These are phyloP conservation scores for Metschnikowia santaceciliae DNA, from an alignment of 805 yeast genomes.

Conservation along the genomic window DNA sequence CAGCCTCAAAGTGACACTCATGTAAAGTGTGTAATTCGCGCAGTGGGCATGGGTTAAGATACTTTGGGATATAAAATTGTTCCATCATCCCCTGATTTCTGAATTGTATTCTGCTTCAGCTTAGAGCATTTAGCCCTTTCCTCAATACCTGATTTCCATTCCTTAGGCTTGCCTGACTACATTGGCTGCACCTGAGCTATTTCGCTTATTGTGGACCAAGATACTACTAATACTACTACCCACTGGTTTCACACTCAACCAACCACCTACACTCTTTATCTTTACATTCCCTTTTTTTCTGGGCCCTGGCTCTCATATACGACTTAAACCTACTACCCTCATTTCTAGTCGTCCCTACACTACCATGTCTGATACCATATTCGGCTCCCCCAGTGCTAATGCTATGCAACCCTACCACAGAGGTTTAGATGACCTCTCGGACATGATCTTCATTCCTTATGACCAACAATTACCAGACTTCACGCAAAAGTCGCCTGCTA, in stretches of 20 bases:
- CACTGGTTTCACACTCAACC: background rate
- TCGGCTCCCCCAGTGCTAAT: background rate
- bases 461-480: background rate
- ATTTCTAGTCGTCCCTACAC: background rate
- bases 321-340: background rate
- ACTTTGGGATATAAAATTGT: background rate
- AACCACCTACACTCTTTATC: background rate
- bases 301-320: background rate
- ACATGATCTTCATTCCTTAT: background rate
- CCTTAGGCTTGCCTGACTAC: background rate
- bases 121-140: background rate
- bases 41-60: background rate
- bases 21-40: background rate
- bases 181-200: background rate
- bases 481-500: background rate
- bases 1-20: conserved; percentile 3
- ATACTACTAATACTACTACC: background rate
- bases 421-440: background rate
- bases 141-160: background rate
- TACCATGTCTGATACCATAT: background rate
- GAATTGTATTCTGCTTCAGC: background rate
- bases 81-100: background rate
- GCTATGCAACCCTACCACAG: conserved; percentile 1
- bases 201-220: background rate
- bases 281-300: background rate